These are phyloP conservation scores for Mimosa bimucronata DNA, from an alignment of 306 rosid genomes.

Conservation along the genomic window DNA sequence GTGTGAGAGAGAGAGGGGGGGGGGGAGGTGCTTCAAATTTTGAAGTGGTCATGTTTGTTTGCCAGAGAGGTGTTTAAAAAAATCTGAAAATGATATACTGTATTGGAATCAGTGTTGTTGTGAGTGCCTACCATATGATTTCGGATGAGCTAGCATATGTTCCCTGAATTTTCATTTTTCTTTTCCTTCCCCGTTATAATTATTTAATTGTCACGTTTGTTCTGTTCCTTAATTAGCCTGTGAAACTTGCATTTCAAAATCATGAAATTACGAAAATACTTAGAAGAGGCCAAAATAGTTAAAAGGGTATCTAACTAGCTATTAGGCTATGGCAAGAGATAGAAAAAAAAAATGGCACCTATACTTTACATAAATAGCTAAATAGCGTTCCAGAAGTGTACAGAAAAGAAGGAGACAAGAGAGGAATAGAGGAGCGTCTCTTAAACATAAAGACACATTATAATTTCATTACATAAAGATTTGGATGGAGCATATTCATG, in stretches of 20 bases:
- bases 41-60: constrained; percentile 52
- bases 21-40: constrained; percentile 48
- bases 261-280: not conserved
- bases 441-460: constrained; percentile 25
- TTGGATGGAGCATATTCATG: constrained; percentile 4
- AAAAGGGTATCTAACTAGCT: not conserved
- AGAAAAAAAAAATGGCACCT: not conserved
- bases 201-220: not conserved
- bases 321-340: not conserved
- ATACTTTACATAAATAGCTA: not conserved
- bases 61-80: constrained; percentile 24
- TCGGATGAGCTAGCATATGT: constrained; percentile 14
- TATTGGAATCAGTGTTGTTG: constrained; percentile 35
- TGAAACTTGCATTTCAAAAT: constrained; percentile 15
- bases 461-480: constrained; percentile 23
- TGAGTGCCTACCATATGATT: constrained; percentile 46
- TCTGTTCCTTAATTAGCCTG: not conserved
- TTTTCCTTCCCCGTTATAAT: constrained; percentile 3
- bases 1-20: not conserved
- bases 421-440: constrained; percentile 45
- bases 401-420: constrained; percentile 39
- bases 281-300: constrained; percentile 3
- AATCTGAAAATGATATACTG: not conserved
- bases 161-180: constrained; percentile 9
- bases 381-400: constrained; percentile 28